These are phyloP conservation scores for Plenodomus tracheiphilus DNA, from an alignment of 2,329 filamentous ascomycete genomes.

Conservation along the genomic window DNA sequence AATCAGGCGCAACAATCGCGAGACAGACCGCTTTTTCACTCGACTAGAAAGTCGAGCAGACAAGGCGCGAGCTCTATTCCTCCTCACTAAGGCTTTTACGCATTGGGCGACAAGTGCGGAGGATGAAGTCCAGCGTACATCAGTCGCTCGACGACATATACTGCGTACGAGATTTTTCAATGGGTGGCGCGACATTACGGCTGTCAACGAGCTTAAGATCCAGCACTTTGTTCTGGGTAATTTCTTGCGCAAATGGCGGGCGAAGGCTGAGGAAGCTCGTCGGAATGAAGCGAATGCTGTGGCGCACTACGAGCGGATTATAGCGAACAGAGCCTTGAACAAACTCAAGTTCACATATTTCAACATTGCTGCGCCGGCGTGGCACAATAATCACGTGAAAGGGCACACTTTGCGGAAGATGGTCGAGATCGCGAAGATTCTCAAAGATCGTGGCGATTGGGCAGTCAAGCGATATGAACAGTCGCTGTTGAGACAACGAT, in stretches of 20 bases:
- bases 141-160: conserved; percentile 70
- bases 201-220: conserved; percentile 60
- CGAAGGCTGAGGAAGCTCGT: conserved; percentile 44
- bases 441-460: conserved; percentile 31
- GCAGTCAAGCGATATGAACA: conserved; percentile 25
- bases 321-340: conserved; percentile 37
- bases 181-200: conserved; percentile 69
- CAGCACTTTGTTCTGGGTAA: conserved; percentile 57
- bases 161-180: conserved; percentile 70
- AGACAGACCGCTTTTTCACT: conserved; percentile 58
- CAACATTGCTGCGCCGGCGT: conserved; percentile 38
- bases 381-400: conserved; percentile 34
- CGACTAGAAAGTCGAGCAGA: conserved; percentile 63
- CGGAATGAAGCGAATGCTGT: conserved; percentile 39
- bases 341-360: conserved; percentile 45
- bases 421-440: conserved; percentile 26
- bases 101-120: conserved; percentile 70
- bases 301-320: conserved; percentile 36
- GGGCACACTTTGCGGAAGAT: conserved; percentile 31
- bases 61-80: conserved; percentile 66
- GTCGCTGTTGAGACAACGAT: conserved; percentile 28
- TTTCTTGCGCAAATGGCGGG: conserved; percentile 59
- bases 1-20: conserved; percentile 46
- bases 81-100: conserved; percentile 66
- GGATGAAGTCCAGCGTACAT: conserved; percentile 68